Base-by-base conservation (phyloP, 306 rosid genomes). In the Senna siamea region DNA sequence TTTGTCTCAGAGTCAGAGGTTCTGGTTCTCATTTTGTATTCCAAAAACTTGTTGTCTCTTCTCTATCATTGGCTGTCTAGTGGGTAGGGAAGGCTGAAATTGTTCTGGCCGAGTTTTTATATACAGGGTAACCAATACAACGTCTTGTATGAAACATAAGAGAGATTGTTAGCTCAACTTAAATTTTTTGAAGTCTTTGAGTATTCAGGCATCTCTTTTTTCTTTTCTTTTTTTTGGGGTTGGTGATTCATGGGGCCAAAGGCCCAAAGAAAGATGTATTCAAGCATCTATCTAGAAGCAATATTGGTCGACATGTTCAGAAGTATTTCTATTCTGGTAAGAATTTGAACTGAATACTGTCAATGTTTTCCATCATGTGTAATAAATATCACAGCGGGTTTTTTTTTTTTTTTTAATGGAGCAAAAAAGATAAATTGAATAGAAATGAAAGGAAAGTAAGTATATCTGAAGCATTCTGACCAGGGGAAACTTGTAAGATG, bases 391-490 rank as follows among this genome's bases (percentile, higher is more conserved):
- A 8, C 52, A 50, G n/a, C n/a, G n/a, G n/a, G n/a, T n/a, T n/a
- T n/a, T n/a, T n/a, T n/a, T 60, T 40, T 2, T 23, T 43, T 43
- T 69, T 54, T 70, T 19, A 2, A 0, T 37, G 48, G 58, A 76
- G 35, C 18, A 72, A 62, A 54, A 19, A 46, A 56, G 28, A 34
- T 30, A 50, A 64, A 52, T 37, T 69, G 34, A 76, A 37, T 46
- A 46, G n/a, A n/a, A n/a, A n/a, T n/a, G 38, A 51, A 51, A 66
- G 28, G 47, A 53, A 23, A 37, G 12, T 4, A 56, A 19, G 48
- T 50, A 64, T 64, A 66, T 47, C 76, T 47, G 56, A 69, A 80
- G 15, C 46, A 61, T 61, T n/a, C n/a, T n/a, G 62, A n/a, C 26
- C 22, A 20, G 70, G 46, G 47, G 32, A 64, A 41, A 56, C 28